phyloP scores from a whole-genome alignment of 306 rosid genomes.

The Clitoria ternatea region DNA sequence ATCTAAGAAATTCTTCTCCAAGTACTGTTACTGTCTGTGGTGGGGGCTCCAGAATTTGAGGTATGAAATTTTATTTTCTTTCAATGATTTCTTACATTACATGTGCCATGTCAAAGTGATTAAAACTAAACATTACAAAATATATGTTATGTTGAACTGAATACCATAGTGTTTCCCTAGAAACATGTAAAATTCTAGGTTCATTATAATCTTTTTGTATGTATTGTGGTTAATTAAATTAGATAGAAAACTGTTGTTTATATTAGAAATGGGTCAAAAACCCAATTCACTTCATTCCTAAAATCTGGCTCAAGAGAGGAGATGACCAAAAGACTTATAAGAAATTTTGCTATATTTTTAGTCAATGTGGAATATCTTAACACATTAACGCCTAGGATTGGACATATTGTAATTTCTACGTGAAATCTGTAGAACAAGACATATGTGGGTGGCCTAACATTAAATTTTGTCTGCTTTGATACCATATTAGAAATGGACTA shows the following conservation, averaged over 20 bases:
- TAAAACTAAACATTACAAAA: not conserved
- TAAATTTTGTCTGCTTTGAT: too few species aligned
- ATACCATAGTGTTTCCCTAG: not conserved
- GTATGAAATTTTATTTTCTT: constrained; percentile 30
- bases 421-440: too few species aligned
- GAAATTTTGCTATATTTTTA: not conserved
- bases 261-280: too few species aligned
- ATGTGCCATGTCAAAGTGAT: not conserved
- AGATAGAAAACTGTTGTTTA: not conserved
- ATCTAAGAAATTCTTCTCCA: constrained; percentile 52
- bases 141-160: not conserved
- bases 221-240: not conserved
- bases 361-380: not conserved
- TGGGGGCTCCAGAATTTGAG: constrained; percentile 96
- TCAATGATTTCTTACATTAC: not conserved
- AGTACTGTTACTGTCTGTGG: constrained; percentile 90
- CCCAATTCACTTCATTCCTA: too few species aligned
- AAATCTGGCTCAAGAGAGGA: too few species aligned
- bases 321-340: too few species aligned
- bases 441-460: too few species aligned
- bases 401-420: too few species aligned
- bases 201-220: not conserved
- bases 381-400: too few species aligned
- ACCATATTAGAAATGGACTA: too few species aligned
- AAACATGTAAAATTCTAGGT: not conserved